Conservation (phyloP, 202 grass and related monocot species). For the Carex sylvatica region DNA sequence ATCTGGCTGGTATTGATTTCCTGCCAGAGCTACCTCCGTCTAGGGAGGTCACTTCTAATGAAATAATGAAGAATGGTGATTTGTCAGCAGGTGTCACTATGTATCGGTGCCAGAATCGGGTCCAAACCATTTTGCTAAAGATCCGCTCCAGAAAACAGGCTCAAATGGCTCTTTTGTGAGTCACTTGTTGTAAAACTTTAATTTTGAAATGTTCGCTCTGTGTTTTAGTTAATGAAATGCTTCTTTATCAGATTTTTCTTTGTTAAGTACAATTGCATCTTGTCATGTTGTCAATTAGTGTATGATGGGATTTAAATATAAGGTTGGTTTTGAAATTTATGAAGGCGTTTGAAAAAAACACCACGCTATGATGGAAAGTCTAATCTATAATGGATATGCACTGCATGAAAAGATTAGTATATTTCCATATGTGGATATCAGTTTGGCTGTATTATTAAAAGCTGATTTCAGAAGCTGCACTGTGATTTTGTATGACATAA, state of each 20-base stretch:
- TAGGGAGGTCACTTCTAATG: constrained; percentile 35
- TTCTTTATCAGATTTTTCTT: constrained; percentile 26
- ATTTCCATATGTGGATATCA: not conserved
- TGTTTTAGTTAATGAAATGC: constrained; percentile 38
- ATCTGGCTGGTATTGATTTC: constrained; percentile 94
- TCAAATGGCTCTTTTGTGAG: constrained; percentile 97
- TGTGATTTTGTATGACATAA: not conserved
- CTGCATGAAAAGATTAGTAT: not conserved
- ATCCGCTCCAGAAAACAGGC: constrained; percentile 76
- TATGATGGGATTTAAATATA: constrained; percentile 29
- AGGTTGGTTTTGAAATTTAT: not conserved
- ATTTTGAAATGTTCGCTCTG: constrained; percentile 37
- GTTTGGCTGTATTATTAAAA: not conserved
- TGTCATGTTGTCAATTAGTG: constrained; percentile 23
- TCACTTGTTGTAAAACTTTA: constrained; percentile 40
- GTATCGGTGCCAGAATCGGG: constrained; percentile 75
- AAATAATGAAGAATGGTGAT: constrained; percentile 47
- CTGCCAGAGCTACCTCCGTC: constrained; percentile 68
- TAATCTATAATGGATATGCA: not conserved
- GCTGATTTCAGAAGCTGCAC: not conserved
- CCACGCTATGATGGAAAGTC: not conserved
- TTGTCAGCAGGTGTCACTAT: constrained; percentile 61
- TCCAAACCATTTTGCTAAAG: constrained; percentile 84
- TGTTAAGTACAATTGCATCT: not conserved
- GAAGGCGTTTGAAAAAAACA: constrained; percentile 11